A percentile compares a stretch with the other conserved stretches of the same genome.
Evolutionary conservation across 139 green algal genomes (phyloP).

Genomic region (Deuterostichococcus epilithicus): DNA sequence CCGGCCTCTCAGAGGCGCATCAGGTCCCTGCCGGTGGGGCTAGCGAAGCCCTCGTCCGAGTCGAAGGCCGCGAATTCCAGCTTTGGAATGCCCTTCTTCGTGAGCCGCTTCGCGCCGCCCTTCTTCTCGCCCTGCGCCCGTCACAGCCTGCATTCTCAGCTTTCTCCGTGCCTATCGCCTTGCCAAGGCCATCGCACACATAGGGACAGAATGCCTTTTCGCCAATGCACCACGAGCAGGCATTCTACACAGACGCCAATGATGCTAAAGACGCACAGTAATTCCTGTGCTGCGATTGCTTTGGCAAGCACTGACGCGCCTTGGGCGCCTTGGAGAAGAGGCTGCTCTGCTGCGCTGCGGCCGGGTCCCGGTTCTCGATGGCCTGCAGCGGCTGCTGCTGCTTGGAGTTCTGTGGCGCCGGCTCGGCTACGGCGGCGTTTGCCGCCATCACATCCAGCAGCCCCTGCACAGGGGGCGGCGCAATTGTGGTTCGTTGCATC

Average conservation of each 20-base stretch:
- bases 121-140: not conserved
- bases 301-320: no score
- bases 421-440: not conserved
- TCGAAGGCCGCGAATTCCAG: not conserved
- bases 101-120: not conserved
- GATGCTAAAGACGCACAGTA: no score
- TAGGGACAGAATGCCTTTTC: no score
- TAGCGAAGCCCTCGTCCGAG: not conserved
- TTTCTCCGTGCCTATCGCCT: no score
- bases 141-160: no score
- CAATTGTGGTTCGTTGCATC: no score
- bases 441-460: not conserved
- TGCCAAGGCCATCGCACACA: no score
- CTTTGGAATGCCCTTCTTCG: not conserved
- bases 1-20: not conserved
- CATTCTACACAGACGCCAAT: no score
- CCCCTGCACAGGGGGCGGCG: not conserved
- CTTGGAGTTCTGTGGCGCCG: not conserved
- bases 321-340: not conserved
- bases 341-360: not conserved
- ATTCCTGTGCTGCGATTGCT: no score
- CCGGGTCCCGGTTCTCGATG: not conserved
- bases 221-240: no score
- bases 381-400: not conserved
- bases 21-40: not conserved